Evolutionary conservation across 2,329 filamentous ascomycete species (phyloP).

Genomic region (Verticillium dahliae): DNA sequence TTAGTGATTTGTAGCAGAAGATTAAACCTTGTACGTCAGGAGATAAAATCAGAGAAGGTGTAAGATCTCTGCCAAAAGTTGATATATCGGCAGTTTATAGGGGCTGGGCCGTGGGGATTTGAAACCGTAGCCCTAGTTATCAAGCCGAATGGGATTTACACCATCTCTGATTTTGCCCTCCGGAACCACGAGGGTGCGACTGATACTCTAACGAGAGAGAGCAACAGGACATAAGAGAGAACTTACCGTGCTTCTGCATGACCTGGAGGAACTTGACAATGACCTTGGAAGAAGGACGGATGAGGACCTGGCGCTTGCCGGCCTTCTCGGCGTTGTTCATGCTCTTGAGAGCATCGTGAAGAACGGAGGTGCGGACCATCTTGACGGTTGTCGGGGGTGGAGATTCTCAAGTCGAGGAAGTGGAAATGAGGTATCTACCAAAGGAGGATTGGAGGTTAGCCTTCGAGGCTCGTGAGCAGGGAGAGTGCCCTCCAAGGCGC

Average conservation of each 20-base stretch:
- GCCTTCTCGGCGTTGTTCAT: conserved; percentile 99
- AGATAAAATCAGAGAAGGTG: conserved; percentile 70
- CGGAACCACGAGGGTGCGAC: not conserved
- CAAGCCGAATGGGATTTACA: conserved; percentile 67
- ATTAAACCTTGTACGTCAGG: conserved; percentile 91
- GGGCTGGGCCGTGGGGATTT: conserved; percentile 79
- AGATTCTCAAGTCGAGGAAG: conserved; percentile 72
- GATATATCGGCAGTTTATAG: conserved; percentile 99
- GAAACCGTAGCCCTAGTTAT: conserved; percentile 99
- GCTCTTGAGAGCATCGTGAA: conserved; percentile 97
- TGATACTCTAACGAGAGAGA: not conserved
- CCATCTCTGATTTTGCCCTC: not conserved
- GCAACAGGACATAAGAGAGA: not conserved
- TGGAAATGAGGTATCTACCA: conserved; percentile 61
- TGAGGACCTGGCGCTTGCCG: conserved; percentile 98
- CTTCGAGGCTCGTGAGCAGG: conserved; percentile 56
- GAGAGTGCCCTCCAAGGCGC: conserved; percentile 58
- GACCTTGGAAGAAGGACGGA: conserved; percentile 98
- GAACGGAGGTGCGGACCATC: conserved; percentile 98
- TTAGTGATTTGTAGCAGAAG: conserved; percentile 76
- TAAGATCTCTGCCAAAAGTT: conserved; percentile 81
- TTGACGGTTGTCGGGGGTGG: conserved; percentile 58
- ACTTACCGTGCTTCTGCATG: conserved; percentile 99
- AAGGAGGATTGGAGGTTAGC: conserved; percentile 44
- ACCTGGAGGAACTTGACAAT: conserved; percentile 98